Percentiles rank a stretch among this genome's conserved stretches.
phyloP scores from a whole-genome alignment of 2,329 filamentous ascomycete genomes.

The Knufia petricola region DNA sequence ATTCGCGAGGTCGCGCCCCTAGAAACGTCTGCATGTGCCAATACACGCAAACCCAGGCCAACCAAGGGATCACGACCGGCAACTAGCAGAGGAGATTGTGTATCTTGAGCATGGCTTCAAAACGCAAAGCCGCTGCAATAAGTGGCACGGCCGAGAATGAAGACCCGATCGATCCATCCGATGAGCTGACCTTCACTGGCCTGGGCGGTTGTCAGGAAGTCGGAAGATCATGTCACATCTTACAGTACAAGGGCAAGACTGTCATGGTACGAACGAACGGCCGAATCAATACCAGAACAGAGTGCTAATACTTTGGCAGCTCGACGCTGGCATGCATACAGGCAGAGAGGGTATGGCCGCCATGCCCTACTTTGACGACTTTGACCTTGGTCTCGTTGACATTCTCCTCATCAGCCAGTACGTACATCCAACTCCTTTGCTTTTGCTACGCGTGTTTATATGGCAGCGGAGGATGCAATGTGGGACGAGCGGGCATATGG shows the following conservation, averaged over 20 bases:
- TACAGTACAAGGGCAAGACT: conserved; percentile 98
- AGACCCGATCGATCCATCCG: conserved; percentile 82
- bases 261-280: conserved; percentile 67
- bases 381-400: conserved; percentile 93
- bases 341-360: conserved; percentile 74
- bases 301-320: conserved; percentile 42
- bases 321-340: conserved; percentile 94
- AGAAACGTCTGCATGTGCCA: no score
- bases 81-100: no score
- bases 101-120: conserved; percentile 69
- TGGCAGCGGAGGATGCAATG: background rate
- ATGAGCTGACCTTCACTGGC: conserved; percentile 89
- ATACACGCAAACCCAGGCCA: no score
- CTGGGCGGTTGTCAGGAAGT: conserved; percentile 95
- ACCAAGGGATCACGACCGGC: no score
- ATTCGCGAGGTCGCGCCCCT: no score
- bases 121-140: conserved; percentile 77
- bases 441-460: conserved; percentile 5
- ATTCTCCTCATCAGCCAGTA: conserved; percentile 98
- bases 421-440: conserved; percentile 39
- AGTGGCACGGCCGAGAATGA: conserved; percentile 53
- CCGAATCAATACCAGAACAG: conserved; percentile 5
- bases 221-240: conserved; percentile 90
- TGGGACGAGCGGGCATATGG: background rate
- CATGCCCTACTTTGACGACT: conserved; percentile 96